Percentiles rank a stretch among this genome's conserved stretches.
Evolutionary conservation across 345 rosid genomes (phyloP).

Genomic region (Durio zibethinus): DNA sequence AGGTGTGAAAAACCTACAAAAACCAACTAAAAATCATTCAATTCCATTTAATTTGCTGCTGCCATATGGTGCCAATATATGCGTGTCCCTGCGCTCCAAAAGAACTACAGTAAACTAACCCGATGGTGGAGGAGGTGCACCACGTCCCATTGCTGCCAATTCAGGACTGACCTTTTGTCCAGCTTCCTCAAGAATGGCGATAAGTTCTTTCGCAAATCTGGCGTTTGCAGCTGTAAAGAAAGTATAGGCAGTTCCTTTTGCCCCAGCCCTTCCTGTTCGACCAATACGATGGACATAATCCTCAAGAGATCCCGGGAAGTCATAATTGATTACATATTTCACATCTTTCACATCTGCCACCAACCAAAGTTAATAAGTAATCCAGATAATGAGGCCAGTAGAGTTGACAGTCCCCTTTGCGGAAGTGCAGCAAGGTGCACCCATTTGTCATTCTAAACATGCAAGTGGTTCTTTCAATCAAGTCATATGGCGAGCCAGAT

Average conservation of each 20-base stretch:
- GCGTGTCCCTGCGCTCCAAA: neutral
- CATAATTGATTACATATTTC: constrained; percentile 90
- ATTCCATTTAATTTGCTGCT: neutral
- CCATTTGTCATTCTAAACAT: neutral
- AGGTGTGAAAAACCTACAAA: neutral
- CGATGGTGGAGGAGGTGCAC: constrained; percentile 84
- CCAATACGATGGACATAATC: constrained; percentile 99
- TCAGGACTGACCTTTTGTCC: constrained; percentile 92
- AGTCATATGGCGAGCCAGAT: neutral
- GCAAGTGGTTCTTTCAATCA: neutral
- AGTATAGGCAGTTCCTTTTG: constrained; percentile 96
- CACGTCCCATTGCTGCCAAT: constrained; percentile 96
- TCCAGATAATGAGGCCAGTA: too few relatives aligned
- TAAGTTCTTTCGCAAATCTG: constrained; percentile 89
- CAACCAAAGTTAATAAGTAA: constrained; percentile 10
- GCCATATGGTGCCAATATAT: neutral
- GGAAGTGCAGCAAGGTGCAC: too few relatives aligned
- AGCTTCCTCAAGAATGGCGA: constrained; percentile 89
- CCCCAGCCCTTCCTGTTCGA: constrained; percentile 98
- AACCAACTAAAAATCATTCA: neutral
- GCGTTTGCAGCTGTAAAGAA: constrained; percentile 98
- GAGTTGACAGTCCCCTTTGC: too few relatives aligned
- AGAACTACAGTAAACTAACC: constrained; percentile 44
- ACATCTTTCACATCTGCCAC: constrained; percentile 93
- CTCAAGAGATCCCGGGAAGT: constrained; percentile 97